phyloP scores from a whole-genome alignment of 495 filamentous ascomycete species.

The Neurospora sp. region DNA sequence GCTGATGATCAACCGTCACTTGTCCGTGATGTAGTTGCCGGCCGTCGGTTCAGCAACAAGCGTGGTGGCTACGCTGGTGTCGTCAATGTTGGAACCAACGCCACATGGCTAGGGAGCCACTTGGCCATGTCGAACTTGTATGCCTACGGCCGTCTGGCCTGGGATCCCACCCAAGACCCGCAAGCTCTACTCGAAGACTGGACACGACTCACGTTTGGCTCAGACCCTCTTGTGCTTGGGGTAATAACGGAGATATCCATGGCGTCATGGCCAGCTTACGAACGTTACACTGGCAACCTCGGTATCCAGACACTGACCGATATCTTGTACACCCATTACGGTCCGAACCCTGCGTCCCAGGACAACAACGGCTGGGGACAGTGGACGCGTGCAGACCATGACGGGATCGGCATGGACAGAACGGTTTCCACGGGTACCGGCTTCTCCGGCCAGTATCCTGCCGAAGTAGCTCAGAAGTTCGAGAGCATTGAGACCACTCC shows the following conservation, averaged over 20 bases:
- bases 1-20: conserved; percentile 43
- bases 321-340: conserved; percentile 56
- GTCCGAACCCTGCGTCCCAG: conserved; percentile 55
- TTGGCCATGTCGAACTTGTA: conserved; percentile 65
- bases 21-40: conserved; percentile 48
- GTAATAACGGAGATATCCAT: conserved; percentile 55
- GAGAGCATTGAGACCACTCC: conserved; percentile 56
- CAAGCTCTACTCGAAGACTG: conserved; percentile 50
- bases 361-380: conserved; percentile 64
- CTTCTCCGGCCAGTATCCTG: conserved; percentile 55
- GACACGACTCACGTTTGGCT: conserved; percentile 55
- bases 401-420: conserved; percentile 62
- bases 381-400: conserved; percentile 56
- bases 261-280: conserved; percentile 61
- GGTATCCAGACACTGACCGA: conserved; percentile 63
- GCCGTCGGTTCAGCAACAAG: conserved; percentile 46
- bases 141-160: conserved; percentile 56
- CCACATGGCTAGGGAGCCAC: conserved; percentile 59
- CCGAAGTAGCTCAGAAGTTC: conserved; percentile 44
- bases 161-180: conserved; percentile 43
- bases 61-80: conserved; percentile 57
- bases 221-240: conserved; percentile 41
- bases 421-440: conserved; percentile 58
- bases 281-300: conserved; percentile 61
- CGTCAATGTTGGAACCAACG: conserved; percentile 58